Evolutionary conservation across 306 rosid genomes (phyloP).

Genomic region (Heteromeles arbutifolia): DNA sequence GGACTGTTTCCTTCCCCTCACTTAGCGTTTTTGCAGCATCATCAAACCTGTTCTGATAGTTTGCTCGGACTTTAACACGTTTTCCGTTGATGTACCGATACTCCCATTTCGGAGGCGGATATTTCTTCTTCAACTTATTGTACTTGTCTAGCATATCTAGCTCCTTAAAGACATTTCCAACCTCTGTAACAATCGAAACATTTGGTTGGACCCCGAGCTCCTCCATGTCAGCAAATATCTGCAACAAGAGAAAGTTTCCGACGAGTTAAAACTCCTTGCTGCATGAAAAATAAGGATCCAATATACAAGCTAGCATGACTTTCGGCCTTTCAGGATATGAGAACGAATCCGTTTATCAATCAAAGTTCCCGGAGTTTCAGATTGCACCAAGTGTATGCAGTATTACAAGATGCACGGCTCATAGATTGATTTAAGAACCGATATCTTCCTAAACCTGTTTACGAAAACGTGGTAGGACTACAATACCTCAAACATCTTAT

Average conservation of each 20-base stretch:
- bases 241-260: slow-evolving; percentile 13
- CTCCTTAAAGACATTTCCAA: slow-evolving; percentile 72
- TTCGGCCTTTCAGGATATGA: background rate
- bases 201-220: slow-evolving; percentile 75
- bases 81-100: slow-evolving; percentile 64
- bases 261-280: slow-evolving; percentile 11
- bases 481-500: slow-evolving; percentile 87
- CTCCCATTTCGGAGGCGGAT: slow-evolving; percentile 76
- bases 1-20: slow-evolving; percentile 17
- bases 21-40: slow-evolving; percentile 12
- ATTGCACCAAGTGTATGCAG: background rate
- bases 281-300: slow-evolving; percentile 1
- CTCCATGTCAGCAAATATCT: slow-evolving; percentile 98
- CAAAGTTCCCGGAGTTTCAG: background rate
- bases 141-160: slow-evolving; percentile 76
- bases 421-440: background rate
- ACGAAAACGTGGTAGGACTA: background rate
- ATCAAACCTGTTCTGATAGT: slow-evolving; percentile 6
- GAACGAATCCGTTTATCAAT: background rate
- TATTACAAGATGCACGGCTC: background rate
- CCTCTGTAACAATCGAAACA: slow-evolving; percentile 42
- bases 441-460: background rate
- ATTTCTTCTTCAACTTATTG: slow-evolving; percentile 51
- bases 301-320: background rate
- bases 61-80: slow-evolving; percentile 50